Conservation (phyloP, 1,284 basidiomycete genomes). For the Phenoliferia sp. region DNA sequence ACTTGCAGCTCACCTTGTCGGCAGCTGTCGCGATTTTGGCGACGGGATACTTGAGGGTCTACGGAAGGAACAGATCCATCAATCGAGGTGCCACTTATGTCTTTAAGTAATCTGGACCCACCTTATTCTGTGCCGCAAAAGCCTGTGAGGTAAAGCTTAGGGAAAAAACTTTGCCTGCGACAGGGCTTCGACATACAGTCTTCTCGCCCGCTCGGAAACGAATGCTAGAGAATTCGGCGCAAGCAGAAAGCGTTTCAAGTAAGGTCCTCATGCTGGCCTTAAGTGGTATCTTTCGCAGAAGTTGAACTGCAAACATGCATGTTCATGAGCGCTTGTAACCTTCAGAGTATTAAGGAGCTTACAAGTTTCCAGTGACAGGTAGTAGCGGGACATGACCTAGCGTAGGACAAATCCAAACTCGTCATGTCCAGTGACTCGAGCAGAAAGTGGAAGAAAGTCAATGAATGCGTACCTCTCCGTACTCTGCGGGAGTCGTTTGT, state of each 20-base stretch:
- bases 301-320: not conserved
- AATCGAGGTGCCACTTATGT: too few relatives aligned
- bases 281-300: not conserved
- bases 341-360: conserved; percentile 24
- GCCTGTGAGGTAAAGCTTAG: not conserved
- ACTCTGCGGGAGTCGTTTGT: not conserved
- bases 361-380: conserved; percentile 31
- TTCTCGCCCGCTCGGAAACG: conserved; percentile 43
- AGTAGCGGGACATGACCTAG: conserved; percentile 32
- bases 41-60: conserved; percentile 26
- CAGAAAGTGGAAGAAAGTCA: not conserved
- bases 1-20: conserved; percentile 31
- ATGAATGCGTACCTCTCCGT: conserved; percentile 18
- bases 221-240: conserved; percentile 39
- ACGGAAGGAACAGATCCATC: not conserved
- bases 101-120: not conserved
- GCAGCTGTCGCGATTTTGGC: conserved; percentile 25
- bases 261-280: conserved; percentile 26
- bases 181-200: conserved; percentile 3
- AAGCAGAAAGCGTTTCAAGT: conserved; percentile 34
- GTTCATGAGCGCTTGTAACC: too few relatives aligned
- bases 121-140: conserved; percentile 24
- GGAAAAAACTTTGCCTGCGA: not conserved
- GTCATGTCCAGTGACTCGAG: not conserved
- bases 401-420: not conserved